Evolutionary conservation across 768 basidiomycete species (phyloP).

Genomic region (Suillus hirtellus): DNA sequence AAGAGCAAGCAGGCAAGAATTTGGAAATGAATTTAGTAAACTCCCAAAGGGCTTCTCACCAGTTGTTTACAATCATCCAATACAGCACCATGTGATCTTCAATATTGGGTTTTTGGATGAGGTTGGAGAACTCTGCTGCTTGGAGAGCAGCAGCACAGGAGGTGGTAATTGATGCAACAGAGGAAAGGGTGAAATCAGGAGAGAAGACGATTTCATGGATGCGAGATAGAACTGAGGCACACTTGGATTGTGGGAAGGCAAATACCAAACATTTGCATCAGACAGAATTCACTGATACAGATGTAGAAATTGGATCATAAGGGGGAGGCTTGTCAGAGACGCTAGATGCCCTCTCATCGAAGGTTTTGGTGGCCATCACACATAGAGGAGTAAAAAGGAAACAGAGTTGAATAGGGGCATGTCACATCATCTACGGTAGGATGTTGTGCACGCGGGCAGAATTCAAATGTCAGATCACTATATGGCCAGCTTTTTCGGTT

Average conservation of each 20-base stretch:
- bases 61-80: conserved; percentile 24
- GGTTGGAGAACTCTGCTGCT: conserved; percentile 32
- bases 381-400: background rate
- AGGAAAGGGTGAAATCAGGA: conserved; percentile 24
- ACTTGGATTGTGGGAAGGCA: background rate
- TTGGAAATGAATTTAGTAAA: conserved; percentile 51
- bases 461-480: no score
- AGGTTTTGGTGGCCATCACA: background rate
- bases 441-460: background rate
- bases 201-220: conserved; percentile 48
- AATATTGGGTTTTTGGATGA: conserved; percentile 4
- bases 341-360: background rate
- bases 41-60: conserved; percentile 17
- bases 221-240: conserved; percentile 45
- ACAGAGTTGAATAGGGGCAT: background rate
- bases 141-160: conserved; percentile 61
- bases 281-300: background rate
- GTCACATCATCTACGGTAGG: no score
- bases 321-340: background rate
- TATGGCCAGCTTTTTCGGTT: no score
- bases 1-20: conserved; percentile 38
- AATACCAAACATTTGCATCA: background rate
- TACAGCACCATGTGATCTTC: conserved; percentile 1
- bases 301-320: conserved; percentile 12
- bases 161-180: conserved; percentile 41